Percentiles rank a stretch among this genome's conserved stretches.
phyloP scores from a whole-genome alignment of 176 grass and related monocot species.

The Triticum urartu region DNA sequence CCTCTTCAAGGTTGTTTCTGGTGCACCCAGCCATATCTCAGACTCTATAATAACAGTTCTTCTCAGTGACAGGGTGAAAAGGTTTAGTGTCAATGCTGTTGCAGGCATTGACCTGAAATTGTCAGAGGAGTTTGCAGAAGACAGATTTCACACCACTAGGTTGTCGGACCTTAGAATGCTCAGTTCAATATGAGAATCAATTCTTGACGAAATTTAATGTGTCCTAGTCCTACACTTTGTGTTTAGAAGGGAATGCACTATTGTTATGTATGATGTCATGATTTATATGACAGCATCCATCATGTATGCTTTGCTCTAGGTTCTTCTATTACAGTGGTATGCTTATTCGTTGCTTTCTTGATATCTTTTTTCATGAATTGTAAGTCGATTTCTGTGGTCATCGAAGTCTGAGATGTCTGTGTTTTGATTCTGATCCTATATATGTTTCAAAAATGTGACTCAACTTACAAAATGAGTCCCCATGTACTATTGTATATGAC shows the following conservation, averaged over 20 bases:
- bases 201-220: background rate
- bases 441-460: background rate
- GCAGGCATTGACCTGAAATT: conserved; percentile 2
- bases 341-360: background rate
- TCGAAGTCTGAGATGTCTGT: background rate
- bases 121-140: background rate
- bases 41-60: background rate
- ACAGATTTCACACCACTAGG: background rate
- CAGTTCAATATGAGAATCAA: background rate
- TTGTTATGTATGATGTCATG: background rate
- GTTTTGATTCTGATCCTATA: background rate
- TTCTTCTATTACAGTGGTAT: background rate
- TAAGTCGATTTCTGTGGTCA: background rate
- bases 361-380: background rate
- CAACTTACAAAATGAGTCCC: background rate
- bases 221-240: background rate
- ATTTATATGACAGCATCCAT: background rate
- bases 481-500: background rate
- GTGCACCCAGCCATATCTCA: background rate
- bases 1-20: background rate
- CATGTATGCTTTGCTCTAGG: background rate
- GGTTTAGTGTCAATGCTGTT: background rate
- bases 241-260: background rate
- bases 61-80: conserved; percentile 1
- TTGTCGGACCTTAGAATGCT: background rate